phyloP scores from a whole-genome alignment of 2,329 filamentous ascomycete species.

The Thelonectria discophora region DNA sequence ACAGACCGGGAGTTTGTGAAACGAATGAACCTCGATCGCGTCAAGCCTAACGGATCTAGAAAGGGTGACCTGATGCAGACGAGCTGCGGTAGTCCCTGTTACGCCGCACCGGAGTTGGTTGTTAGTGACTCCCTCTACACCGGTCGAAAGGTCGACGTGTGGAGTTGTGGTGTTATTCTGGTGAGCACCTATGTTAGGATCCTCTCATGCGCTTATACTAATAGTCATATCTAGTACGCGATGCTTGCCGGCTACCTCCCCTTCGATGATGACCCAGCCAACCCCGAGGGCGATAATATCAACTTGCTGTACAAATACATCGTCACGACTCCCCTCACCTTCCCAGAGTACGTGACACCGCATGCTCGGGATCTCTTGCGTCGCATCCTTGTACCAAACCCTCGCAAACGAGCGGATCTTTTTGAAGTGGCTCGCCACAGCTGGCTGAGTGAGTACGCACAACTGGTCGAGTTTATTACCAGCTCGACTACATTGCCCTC shows the following conservation, averaged over 20 bases:
- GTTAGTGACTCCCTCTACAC: constrained; percentile 98
- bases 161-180: constrained; percentile 98
- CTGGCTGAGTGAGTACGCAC: constrained; percentile 97
- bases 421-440: constrained; percentile 98
- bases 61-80: constrained; percentile 98
- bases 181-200: constrained; percentile 66
- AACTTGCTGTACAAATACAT: constrained; percentile 99
- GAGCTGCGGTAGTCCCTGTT: constrained; percentile 97
- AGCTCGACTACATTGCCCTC: constrained; percentile 89
- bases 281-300: constrained; percentile 98
- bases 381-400: constrained; percentile 93
- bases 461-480: constrained; percentile 95
- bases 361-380: constrained; percentile 93
- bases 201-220: constrained; percentile 13
- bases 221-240: constrained; percentile 76
- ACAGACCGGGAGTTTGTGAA: constrained; percentile 90
- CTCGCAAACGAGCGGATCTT: constrained; percentile 90
- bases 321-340: constrained; percentile 93
- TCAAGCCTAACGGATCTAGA: constrained; percentile 77
- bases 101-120: constrained; percentile 94
- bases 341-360: constrained; percentile 98
- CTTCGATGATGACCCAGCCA: constrained; percentile 97
- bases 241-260: constrained; percentile 98
- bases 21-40: constrained; percentile 82
- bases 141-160: constrained; percentile 96